Evolutionary conservation across 2,329 filamentous ascomycete genomes (phyloP).

Genomic region (Trichoderma atroviride): DNA sequence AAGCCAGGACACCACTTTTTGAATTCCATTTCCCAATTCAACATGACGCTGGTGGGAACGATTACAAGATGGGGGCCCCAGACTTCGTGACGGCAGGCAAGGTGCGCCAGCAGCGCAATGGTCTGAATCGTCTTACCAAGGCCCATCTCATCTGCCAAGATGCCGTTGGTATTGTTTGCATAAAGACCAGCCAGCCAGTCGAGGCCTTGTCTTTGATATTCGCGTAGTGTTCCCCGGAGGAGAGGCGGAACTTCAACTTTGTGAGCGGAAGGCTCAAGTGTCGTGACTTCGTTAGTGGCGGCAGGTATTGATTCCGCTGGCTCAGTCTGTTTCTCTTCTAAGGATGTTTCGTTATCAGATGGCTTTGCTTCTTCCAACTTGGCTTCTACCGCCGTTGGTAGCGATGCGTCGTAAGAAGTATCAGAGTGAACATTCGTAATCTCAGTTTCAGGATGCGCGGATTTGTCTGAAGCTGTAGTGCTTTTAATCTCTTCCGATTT

Average conservation of each 20-base stretch:
- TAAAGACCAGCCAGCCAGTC: slow-evolving; percentile 97
- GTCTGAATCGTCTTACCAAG: slow-evolving; percentile 98
- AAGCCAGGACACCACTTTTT: slow-evolving; percentile 99
- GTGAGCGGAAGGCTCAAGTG: slow-evolving; percentile 38
- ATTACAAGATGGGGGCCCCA: slow-evolving; percentile 97
- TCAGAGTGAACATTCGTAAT: slow-evolving; percentile 48
- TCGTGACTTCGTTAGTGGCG: slow-evolving; percentile 40
- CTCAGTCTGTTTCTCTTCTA: slow-evolving; percentile 29
- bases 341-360: not conserved
- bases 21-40: slow-evolving; percentile 99
- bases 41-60: slow-evolving; percentile 95
- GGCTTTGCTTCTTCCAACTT: slow-evolving; percentile 51
- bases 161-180: slow-evolving; percentile 89
- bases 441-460: slow-evolving; percentile 48
- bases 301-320: slow-evolving; percentile 34
- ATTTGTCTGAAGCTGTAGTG: slow-evolving; percentile 31
- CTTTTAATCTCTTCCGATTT: slow-evolving; percentile 9
- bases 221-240: slow-evolving; percentile 83
- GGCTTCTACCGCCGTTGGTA: slow-evolving; percentile 40
- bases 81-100: slow-evolving; percentile 85
- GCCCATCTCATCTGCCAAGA: slow-evolving; percentile 97
- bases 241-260: slow-evolving; percentile 80
- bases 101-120: slow-evolving; percentile 87
- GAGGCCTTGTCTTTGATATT: slow-evolving; percentile 95
- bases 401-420: slow-evolving; percentile 33